Evolutionary conservation across 164 flowering plant species (phyloP), one percentile per base, ranked within the genome.

Genomic region (Vitis rupestris): DNA sequence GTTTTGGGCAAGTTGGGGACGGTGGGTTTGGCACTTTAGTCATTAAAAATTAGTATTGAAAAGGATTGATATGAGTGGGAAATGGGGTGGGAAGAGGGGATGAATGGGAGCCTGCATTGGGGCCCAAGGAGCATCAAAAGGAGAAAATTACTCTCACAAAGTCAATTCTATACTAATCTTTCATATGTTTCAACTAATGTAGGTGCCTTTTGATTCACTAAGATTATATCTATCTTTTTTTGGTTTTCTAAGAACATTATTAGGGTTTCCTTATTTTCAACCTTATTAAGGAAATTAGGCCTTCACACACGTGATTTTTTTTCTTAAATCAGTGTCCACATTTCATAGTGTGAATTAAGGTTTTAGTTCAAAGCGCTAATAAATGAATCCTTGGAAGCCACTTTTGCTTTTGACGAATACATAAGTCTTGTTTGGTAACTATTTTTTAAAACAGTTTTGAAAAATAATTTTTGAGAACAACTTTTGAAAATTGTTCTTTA

Each of bases 41-140:
- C 13, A 49, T n/a, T 19, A 10, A 23, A 54, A 53, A 14, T 15
- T 11, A 54, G 11, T 37, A 23, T 51, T 17, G 73, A 64, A 51
- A 72, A 37, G 11, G 72, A 72, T 30, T n/a, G 66, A 29, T 31
- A 54, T 31, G 72, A 65, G 58, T 72, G 72, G 52, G 70, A 76
- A 53, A 64, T 51, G 63, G 56, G 55, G 0, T 64, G 79, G 79
- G 66, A 48, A 76, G 73, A 62, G 79, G 79, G 73, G 73, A 49
- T 76, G 79, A 72, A 76, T 65, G 63, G 47, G 76, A 69, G 67
- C 50, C 50, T n/a, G 59, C 50, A 12, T 8, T 66, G 72, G 74
- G 78, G 68, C 23, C 79, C 69, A 29, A 17, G 37, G 52, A 50
- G 50, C 69, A 51, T 60, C 29, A 50, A 70, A 70, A 52, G 58